Conservation (phyloP, 495 filamentous ascomycete genomes). For the Cercophora samala region DNA sequence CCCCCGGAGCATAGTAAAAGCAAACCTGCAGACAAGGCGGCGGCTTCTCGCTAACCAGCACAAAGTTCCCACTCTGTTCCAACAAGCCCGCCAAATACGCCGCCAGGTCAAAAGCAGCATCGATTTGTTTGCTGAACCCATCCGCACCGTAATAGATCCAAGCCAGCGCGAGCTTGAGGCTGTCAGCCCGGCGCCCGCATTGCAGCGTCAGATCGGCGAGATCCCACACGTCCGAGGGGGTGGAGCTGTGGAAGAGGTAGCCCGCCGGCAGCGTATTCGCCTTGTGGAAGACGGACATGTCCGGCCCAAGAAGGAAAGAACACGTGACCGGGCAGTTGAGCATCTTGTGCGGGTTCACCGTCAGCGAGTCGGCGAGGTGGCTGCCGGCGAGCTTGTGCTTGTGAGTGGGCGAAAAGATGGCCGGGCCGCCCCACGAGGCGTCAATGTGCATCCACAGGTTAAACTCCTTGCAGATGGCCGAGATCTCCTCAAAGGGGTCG, state of each 20-base stretch:
- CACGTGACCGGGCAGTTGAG: constrained; percentile 86
- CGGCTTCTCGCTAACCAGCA: constrained; percentile 69
- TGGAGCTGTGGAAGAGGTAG: constrained; percentile 70
- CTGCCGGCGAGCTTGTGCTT: constrained; percentile 63
- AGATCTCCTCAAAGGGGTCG: constrained; percentile 72
- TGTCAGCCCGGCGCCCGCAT: constrained; percentile 83
- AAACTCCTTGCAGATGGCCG: constrained; percentile 65
- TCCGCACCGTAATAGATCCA: constrained; percentile 81
- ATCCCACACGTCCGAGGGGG: constrained; percentile 61
- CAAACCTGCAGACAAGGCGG: constrained; percentile 92
- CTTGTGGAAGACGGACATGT: constrained; percentile 68
- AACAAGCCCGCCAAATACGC: constrained; percentile 61
- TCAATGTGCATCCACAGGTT: constrained; percentile 90
- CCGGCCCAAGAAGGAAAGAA: constrained; percentile 77
- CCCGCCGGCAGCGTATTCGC: constrained; percentile 85
- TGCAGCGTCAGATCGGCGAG: constrained; percentile 92
- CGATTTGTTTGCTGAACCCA: constrained; percentile 59
- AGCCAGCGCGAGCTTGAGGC: constrained; percentile 77
- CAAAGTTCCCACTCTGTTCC: constrained; percentile 53
- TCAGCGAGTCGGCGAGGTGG: constrained; percentile 72
- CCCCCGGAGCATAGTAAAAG: constrained; percentile 74
- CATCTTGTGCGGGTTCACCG: constrained; percentile 97
- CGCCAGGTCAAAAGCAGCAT: constrained; percentile 65
- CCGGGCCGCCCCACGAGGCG: constrained; percentile 84
- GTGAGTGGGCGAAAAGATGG: constrained; percentile 68